phyloP scores from a whole-genome alignment of 225 moss, liverwort and hornwort genomes.

The Pseudisothecium myosuroides region DNA sequence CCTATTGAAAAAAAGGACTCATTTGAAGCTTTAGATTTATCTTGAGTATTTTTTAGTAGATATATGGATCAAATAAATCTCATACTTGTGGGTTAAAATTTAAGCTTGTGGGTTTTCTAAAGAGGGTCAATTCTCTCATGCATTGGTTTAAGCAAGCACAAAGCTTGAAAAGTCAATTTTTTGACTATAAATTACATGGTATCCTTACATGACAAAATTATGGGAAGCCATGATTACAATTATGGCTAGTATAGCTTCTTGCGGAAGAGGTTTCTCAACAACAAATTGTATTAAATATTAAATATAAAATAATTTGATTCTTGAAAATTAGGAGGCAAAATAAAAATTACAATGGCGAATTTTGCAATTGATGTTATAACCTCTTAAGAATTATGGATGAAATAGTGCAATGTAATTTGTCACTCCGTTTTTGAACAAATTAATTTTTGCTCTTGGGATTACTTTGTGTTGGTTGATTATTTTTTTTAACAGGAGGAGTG shows the following conservation, averaged over 20 bases:
- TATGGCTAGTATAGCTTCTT: not conserved
- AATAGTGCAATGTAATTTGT: not conserved
- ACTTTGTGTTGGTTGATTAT: not conserved
- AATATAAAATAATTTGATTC: not conserved
- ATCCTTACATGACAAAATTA: too few species aligned
- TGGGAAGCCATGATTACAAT: not conserved
- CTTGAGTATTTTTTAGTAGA: too few species aligned
- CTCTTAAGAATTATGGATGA: not conserved
- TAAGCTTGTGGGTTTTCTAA: too few species aligned
- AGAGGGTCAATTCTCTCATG: not conserved
- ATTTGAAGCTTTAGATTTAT: not conserved
- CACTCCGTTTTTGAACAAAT: too few species aligned
- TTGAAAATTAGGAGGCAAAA: not conserved
- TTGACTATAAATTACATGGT: not conserved
- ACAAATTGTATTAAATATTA: not conserved
- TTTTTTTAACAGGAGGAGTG: not conserved
- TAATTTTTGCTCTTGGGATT: not conserved
- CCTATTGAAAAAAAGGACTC: rapidly evolving
- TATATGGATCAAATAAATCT: not conserved
- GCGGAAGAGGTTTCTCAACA: rapidly evolving
- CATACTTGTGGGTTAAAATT: not conserved
- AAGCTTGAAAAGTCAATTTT: not conserved
- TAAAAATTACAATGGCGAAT: not conserved
- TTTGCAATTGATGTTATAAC: not conserved
- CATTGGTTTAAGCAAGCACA: not conserved